Base-by-base conservation (phyloP, 768 basidiomycete species). In the Termitomyces sp. region DNA sequence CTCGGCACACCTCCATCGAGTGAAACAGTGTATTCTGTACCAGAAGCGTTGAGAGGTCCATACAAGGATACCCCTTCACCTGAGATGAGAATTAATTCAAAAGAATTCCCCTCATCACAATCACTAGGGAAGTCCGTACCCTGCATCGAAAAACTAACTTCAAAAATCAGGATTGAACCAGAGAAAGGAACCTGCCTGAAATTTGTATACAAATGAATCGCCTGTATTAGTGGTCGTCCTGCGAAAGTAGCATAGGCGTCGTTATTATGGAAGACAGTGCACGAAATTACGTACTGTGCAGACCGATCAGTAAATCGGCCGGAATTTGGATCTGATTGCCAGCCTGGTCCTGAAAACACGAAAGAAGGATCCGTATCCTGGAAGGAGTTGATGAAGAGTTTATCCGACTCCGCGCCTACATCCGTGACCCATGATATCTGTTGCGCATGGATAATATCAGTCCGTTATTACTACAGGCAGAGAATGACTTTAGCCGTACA, bases 61-160 rank as follows among this genome's bases (percentile, higher is more conserved):
- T 76, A 81, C 8, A 82, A 51, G 0, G 75, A 76, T n/a, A 82
- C 72, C 13, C 73, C 77, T 59, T 77, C 76, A 46, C 79, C 81
- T 77, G 57, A 33, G 9, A 23, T 12, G 9, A 38, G 32, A 0
- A 46, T 6, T 7, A 7, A 26, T 46, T 6, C 2, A 46, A 26
- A 46, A 7, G 16, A 26, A 26, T 0, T 16, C 5, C 7, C 46
- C 7, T 14, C 13, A 5, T 23, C 16, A 16, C 20, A 47, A 47
- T 14, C 13, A 28, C 13, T 14, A 13, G 12, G 7, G 7, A 47
- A 8, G 26, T 14, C 36, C 46, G 26, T 28, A 47, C 26, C 46
- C 46, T 47, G 46, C 23, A 26, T 46, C 2, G 46, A 14, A 26
- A 28, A 47, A 16, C 14, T 16, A 47, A 6, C 26, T 28, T 47